A percentile compares a stretch with the other conserved stretches of the same genome.
phyloP scores from a whole-genome alignment of 306 rosid species.

The Gastrolobium villosum region DNA sequence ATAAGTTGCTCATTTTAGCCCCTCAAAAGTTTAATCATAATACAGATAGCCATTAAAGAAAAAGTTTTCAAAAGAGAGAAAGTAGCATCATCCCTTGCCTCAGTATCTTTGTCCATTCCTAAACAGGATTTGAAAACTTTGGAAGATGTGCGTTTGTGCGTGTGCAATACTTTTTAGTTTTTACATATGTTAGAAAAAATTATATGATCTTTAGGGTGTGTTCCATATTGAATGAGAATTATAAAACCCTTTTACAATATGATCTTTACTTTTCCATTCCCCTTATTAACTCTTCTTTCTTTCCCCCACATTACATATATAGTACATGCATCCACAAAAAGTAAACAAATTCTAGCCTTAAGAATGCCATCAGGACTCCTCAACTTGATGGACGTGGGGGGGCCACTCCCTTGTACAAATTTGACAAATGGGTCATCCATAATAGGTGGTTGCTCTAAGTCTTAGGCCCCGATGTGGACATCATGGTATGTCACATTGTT shows the following conservation, averaged over 20 bases:
- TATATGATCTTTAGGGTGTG: conserved; percentile 1
- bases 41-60: conserved; percentile 26
- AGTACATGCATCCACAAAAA: conserved; percentile 33
- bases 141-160: conserved; percentile 36
- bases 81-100: conserved; percentile 38
- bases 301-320: conserved; percentile 19
- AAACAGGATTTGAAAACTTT: conserved; percentile 44
- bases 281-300: background rate
- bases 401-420: conserved; percentile 50
- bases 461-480: conserved; percentile 38
- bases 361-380: conserved; percentile 35
- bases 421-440: conserved; percentile 52
- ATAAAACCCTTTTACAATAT: too few relatives aligned
- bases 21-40: conserved; percentile 49
- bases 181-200: too few relatives aligned
- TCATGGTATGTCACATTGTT: conserved; percentile 43
- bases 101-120: conserved; percentile 48
- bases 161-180: conserved; percentile 39
- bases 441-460: conserved; percentile 48
- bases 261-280: conserved; percentile 22
- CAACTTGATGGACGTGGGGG: conserved; percentile 42
- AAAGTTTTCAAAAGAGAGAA: conserved; percentile 40
- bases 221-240: too few relatives aligned
- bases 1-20: conserved; percentile 38
- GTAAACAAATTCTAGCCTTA: conserved; percentile 36